Evolutionary conservation across 768 basidiomycete species (phyloP).

Genomic region (Russula olivacea): DNA sequence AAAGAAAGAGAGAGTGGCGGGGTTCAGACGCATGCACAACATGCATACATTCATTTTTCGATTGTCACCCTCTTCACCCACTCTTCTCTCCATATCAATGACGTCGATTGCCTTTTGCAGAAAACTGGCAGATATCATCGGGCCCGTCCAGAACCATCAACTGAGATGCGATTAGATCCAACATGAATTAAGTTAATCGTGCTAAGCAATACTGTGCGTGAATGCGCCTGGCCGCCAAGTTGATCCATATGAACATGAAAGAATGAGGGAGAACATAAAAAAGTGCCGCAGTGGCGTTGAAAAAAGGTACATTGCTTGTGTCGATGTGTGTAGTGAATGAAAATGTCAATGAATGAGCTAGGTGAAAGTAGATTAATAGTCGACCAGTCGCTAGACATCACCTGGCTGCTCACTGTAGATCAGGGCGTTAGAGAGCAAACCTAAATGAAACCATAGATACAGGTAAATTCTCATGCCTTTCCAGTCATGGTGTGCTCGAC

Average conservation of each 20-base stretch:
- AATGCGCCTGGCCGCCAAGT: slow-evolving; percentile 14
- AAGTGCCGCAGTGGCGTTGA: background rate
- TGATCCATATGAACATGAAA: slow-evolving; percentile 17
- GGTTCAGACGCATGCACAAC: slow-evolving; percentile 1
- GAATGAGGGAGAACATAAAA: slow-evolving; percentile 1
- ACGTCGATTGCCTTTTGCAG: slow-evolving; percentile 9
- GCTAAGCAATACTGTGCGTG: slow-evolving; percentile 17
- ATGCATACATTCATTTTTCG: slow-evolving; percentile 3
- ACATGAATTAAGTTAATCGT: slow-evolving; percentile 21
- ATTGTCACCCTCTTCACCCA: background rate
- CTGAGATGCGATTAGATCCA: background rate
- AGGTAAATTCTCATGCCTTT: background rate
- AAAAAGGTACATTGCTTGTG: slow-evolving; percentile 4
- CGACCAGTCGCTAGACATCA: background rate
- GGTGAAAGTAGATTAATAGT: background rate
- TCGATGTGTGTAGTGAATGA: slow-evolving; percentile 2
- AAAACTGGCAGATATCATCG: background rate
- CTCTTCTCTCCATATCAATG: slow-evolving; percentile 4
- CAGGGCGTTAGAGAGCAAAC: slow-evolving; percentile 6
- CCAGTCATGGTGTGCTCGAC: slow-evolving; percentile 7
- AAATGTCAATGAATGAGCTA: slow-evolving; percentile 1
- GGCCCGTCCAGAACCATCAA: background rate
- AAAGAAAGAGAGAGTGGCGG: slow-evolving; percentile 14
- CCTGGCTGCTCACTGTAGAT: background rate
- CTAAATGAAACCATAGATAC: slow-evolving; percentile 8